phyloP scores from a whole-genome alignment of 345 rosid species.

The Boechera retrofracta region DNA sequence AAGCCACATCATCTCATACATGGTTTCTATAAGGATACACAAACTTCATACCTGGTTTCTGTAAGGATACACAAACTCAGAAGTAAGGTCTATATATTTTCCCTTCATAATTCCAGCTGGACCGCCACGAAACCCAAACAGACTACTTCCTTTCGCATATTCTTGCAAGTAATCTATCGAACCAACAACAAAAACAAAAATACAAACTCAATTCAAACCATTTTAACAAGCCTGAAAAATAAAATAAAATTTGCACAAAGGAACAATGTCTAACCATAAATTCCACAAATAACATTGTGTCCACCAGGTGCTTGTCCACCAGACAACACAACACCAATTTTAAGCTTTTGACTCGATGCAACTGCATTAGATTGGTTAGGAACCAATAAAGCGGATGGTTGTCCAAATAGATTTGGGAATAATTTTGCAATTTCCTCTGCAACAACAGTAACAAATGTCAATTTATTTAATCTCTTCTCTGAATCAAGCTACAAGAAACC shows the following conservation, averaged over 20 bases:
- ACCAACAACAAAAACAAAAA: constrained; percentile 15
- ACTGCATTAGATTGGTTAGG: constrained; percentile 43
- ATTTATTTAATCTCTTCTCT: too few relatives aligned
- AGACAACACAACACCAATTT: constrained; percentile 89
- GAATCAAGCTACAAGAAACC: too few relatives aligned
- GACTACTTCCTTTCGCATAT: constrained; percentile 67
- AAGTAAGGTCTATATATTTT: constrained; percentile 70
- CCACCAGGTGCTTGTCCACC: constrained; percentile 99
- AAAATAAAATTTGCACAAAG: neutral
- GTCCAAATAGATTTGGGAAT: constrained; percentile 82
- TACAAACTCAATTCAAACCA: neutral
- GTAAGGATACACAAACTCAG: constrained; percentile 77
- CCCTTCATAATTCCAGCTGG: constrained; percentile 99
- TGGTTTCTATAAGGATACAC: constrained; percentile 88
- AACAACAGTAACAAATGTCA: neutral
- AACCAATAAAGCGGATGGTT: constrained; percentile 76
- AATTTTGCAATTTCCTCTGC: constrained; percentile 86
- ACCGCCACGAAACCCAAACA: constrained; percentile 94
- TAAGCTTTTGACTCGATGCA: constrained; percentile 57
- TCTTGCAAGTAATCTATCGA: constrained; percentile 82
- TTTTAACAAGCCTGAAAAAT: neutral
- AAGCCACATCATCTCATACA: constrained; percentile 48
- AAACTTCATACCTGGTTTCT: constrained; percentile 73
- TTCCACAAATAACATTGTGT: constrained; percentile 94
- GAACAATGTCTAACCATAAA: constrained; percentile 60